phyloP scores from a whole-genome alignment of 257 asterid genomes.

The Ilex asprella region DNA sequence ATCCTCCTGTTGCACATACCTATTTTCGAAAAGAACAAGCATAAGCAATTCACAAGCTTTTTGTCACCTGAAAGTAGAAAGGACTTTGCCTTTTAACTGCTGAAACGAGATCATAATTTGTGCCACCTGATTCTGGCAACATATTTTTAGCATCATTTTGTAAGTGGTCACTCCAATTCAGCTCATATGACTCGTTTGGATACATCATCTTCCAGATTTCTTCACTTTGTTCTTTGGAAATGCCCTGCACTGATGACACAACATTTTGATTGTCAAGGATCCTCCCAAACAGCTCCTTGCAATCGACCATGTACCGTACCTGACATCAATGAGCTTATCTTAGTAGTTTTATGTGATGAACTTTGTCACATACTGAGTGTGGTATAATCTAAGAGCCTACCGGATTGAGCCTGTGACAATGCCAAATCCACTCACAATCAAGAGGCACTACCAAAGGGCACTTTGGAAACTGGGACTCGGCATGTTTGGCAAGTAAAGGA shows the following conservation, averaged over 20 bases:
- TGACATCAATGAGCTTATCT: slow-evolving; percentile 17
- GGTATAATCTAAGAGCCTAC: slow-evolving; percentile 36
- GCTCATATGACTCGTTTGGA: slow-evolving; percentile 61
- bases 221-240: slow-evolving; percentile 42
- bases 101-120: slow-evolving; percentile 69
- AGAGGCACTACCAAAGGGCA: slow-evolving; percentile 84
- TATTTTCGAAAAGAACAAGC: too few species aligned
- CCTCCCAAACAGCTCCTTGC: slow-evolving; percentile 65
- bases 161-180: slow-evolving; percentile 32
- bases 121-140: slow-evolving; percentile 25
- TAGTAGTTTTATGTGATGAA: background rate
- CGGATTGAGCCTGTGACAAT: slow-evolving; percentile 96
- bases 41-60: background rate
- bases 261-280: slow-evolving; percentile 66
- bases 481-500: slow-evolving; percentile 83
- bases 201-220: slow-evolving; percentile 51
- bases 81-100: slow-evolving; percentile 89
- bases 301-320: slow-evolving; percentile 77
- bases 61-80: slow-evolving; percentile 79
- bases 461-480: slow-evolving; percentile 48
- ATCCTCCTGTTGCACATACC: too few species aligned
- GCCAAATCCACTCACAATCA: slow-evolving; percentile 99
- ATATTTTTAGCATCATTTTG: slow-evolving; percentile 4
- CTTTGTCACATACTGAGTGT: background rate
- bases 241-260: slow-evolving; percentile 56